Evolutionary conservation across 78 protist species (phyloP), one percentile per base, ranked within the genome.

Genomic region (Bodo saltans): DNA sequence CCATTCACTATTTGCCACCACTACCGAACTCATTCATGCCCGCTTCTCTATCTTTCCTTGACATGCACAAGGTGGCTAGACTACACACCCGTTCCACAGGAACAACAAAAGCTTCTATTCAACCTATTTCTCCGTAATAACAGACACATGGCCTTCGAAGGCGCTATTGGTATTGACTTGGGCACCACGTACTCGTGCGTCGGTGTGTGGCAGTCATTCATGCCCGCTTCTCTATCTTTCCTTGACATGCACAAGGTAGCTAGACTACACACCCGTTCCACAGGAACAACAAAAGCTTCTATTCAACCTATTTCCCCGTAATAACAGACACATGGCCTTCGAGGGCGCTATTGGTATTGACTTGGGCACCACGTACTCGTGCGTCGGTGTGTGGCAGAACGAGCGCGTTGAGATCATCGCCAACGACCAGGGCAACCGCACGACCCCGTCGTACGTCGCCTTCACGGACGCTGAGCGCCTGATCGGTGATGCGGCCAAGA

Each of bases 341-440:
- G 84, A 52, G 53, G 67, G 83, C 37, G 88, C 79, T 33, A 90
- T 98, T 30, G 99, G 99, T 42, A 96, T 98, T 72, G 99, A 98
- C 76, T 88, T 98, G 29, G 99, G 99, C 25, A 98, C 99, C 12
- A 98, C 99, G 78, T 94, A 97, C 93, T 93, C 97, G 29, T 94
- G 97, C 74, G 99, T 98, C 29, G 98, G 98, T 4, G 90, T 96
- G 34, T 76, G 86, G 90, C 89, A 91, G 70, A 90, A 86, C 3
- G 60, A 82, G 34, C 25, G 70, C 32, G 79, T 74, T 26, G 41
- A 23, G 32, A 30, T 74, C 79, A 74, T 74, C 96, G 98, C 79
- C 89, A 91, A 73, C 74, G 93, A 0, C 91, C n/a, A 91, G 87
- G 98, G 98, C 17, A 52, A 35, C 8, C 95, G 97, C 42, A 95